Evolutionary conservation across 2,329 filamentous ascomycete species (phyloP).

Genomic region (Phaeoacremonium minimum): DNA sequence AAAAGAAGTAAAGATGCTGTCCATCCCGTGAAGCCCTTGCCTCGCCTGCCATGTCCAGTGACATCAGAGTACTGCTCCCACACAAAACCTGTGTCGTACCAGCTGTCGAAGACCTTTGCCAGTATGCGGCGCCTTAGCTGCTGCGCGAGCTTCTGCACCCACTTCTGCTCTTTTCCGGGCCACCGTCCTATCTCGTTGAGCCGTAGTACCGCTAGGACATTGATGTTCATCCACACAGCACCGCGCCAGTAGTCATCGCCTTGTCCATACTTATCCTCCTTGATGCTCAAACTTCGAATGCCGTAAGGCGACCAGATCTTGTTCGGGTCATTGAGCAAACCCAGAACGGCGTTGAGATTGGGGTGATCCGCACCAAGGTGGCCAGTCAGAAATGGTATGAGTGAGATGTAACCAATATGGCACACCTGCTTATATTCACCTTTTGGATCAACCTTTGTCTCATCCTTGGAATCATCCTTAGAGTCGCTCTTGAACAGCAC

Average conservation of each 20-base stretch:
- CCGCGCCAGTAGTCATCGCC: conserved; percentile 16
- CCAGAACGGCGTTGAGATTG: conserved; percentile 10
- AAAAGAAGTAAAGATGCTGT: conserved; percentile 70
- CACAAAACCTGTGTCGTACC: conserved; percentile 63
- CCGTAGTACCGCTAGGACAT: conserved; percentile 49
- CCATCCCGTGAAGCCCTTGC: conserved; percentile 70
- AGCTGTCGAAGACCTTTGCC: conserved; percentile 34
- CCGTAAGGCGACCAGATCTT: conserved; percentile 11
- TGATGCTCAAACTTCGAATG: conserved; percentile 12
- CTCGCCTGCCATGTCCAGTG: conserved; percentile 61
- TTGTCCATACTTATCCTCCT: conserved; percentile 10
- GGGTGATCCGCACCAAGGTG: conserved; percentile 12
- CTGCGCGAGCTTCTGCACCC: conserved; percentile 11
- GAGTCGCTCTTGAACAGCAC: too few relatives aligned
- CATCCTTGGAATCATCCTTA: conserved; percentile 12
- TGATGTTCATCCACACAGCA: conserved; percentile 15
- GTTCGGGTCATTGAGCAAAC: conserved; percentile 9
- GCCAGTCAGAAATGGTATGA: conserved; percentile 14
- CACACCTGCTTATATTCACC: conserved; percentile 14
- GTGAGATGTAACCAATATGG: conserved; percentile 13
- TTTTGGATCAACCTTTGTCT: conserved; percentile 11
- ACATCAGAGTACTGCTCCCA: conserved; percentile 71
- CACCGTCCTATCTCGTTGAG: conserved; percentile 32
- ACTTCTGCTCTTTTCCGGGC: neutral
- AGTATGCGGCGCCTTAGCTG: conserved; percentile 11